phyloP scores from a whole-genome alignment of 2,329 filamentous ascomycete genomes.

The Acephala macrosclerotiorum region DNA sequence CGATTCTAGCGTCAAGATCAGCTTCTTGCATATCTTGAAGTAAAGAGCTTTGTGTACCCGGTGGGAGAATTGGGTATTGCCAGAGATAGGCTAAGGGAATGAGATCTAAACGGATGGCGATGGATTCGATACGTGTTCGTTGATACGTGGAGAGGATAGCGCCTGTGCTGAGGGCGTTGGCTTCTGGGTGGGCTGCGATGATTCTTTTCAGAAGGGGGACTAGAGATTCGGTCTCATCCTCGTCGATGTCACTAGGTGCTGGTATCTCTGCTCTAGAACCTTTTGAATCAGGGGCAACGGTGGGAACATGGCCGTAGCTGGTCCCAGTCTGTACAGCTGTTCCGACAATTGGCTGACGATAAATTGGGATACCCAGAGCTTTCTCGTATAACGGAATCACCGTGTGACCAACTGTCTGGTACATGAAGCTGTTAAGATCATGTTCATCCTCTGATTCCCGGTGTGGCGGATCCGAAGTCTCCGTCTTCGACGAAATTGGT shows the following conservation, averaged over 20 bases:
- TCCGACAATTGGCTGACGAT: conserved; percentile 79
- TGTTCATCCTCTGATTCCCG: conserved; percentile 51
- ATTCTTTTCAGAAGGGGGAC: conserved; percentile 75
- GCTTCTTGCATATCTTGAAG: conserved; percentile 82
- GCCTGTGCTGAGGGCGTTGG: conserved; percentile 87
- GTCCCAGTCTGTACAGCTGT: conserved; percentile 72
- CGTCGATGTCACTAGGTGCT: conserved; percentile 32
- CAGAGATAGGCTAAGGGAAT: conserved; percentile 87
- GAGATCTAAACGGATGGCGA: conserved; percentile 84
- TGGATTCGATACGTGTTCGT: conserved; percentile 91
- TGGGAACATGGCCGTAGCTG: conserved; percentile 63
- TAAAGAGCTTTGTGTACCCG: conserved; percentile 57
- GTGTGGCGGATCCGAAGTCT: conserved; percentile 14
- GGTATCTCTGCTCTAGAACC: neutral
- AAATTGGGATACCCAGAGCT: conserved; percentile 83
- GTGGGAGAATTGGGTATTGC: conserved; percentile 82
- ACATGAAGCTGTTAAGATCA: conserved; percentile 98
- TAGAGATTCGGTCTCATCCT: conserved; percentile 90
- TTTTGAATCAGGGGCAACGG: neutral
- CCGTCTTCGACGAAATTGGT: conserved; percentile 20
- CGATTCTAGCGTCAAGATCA: conserved; percentile 85
- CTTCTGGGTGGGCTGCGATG: conserved; percentile 73
- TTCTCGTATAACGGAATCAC: conserved; percentile 84
- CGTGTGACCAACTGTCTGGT: conserved; percentile 93
- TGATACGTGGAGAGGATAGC: conserved; percentile 97